Conservation (phyloP, 371 early-diverging fungal genomes). For the Mortierella sp. region DNA sequence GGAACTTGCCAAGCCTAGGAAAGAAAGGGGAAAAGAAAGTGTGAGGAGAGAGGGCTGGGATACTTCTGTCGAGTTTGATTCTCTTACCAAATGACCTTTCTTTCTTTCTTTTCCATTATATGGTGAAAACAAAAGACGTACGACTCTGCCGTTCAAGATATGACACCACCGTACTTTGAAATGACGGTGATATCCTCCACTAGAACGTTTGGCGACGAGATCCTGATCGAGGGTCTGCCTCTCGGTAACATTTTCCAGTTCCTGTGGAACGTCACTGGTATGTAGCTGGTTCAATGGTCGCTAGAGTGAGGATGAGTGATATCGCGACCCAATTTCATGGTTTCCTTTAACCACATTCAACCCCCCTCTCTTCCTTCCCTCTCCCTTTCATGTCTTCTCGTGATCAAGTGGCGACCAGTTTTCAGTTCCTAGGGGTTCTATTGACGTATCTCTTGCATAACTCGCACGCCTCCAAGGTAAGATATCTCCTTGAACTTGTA, state of each 20-base stretch:
- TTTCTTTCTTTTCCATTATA: not conserved
- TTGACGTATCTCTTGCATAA: constrained; percentile 69
- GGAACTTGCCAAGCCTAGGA: not conserved
- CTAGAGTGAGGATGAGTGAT: not conserved
- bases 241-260: constrained; percentile 65
- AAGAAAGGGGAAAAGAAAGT: no score
- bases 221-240: constrained; percentile 67
- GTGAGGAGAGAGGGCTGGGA: no score
- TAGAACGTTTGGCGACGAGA: constrained; percentile 57
- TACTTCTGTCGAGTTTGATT: no score
- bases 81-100: not conserved
- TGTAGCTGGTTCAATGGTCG: not conserved
- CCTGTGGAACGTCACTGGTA: constrained; percentile 67
- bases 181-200: constrained; percentile 61
- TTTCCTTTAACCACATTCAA: not conserved
- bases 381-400: not conserved
- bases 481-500: constrained; percentile 1
- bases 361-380: not conserved
- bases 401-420: constrained; percentile 62
- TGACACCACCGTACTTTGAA: constrained; percentile 69
- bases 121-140: constrained; percentile 56
- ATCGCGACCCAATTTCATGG: not conserved
- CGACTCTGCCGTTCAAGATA: constrained; percentile 65
- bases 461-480: constrained; percentile 68
- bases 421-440: constrained; percentile 72